Base-by-base conservation (phyloP, 257 asterid genomes). In the Eustoma russellianum region DNA sequence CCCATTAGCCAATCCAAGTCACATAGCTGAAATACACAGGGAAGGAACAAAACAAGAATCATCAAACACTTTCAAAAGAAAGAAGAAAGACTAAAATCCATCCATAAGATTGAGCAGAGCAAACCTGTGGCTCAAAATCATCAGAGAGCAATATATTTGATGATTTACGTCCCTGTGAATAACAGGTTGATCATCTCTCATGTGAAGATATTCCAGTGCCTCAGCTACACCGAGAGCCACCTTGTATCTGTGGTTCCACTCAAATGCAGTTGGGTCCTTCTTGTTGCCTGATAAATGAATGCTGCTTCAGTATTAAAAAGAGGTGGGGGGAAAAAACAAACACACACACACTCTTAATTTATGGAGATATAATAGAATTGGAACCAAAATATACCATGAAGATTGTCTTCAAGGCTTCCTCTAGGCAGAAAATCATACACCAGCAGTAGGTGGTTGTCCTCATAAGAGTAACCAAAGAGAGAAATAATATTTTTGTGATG, bases 371-470 rank as follows among this genome's bases (percentile, higher is more conserved):
- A n/a, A n/a, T 7, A 38, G 12, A 38, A 38, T 2, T 8, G 7
- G 43, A 38, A 5, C 7, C 24, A 40, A 48, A 11, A 17, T 43
- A 33, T 87, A 91, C 99, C 94, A 18, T 92, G 86, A 69, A 92
- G 88, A 52, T 82, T 92, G 56, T 85, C 99, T 76, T 88, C 99
- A n/a, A 92, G 97, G 88, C 99, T 88, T 71, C 99, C 99, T 79
- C 94, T 70, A 9, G 95, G 64, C 12, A 88, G 76, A 62, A 88
- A 81, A 79, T 88, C 94, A 53, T 92, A 92, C 13, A 88, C 99
- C 83, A 88, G 72, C 62, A 83, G 77, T 53, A 88, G 93, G 57
- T 67, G 77, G 60, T 57, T 70, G 71, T 80, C 81, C 77, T 85
- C 97, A 13, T 75, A 88, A 72, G 95, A 92, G 72, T 85, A 92